Base-by-base conservation (phyloP, 192 early-diverging fungal genomes). In the Backusella liffmaniae region DNA sequence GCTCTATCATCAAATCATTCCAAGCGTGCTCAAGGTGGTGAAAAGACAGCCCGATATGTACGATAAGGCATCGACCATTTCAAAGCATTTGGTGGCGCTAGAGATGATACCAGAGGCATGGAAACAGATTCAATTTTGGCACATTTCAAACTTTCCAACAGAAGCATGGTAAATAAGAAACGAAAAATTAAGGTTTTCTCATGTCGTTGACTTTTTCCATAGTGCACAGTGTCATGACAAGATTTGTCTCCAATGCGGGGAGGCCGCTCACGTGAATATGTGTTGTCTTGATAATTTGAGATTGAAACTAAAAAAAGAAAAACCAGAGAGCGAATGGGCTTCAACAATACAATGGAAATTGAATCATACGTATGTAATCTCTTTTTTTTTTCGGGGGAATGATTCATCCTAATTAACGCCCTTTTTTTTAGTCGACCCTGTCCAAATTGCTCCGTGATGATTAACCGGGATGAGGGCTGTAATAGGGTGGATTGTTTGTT, bases 401-500 rank as follows among this genome's bases (percentile, higher is more conserved):
- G 23, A 59, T 59, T 59, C 21, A 26, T 59, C 56, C 56, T 59
- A 26, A 59, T 59, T 59, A 59, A 70, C 21, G 34, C 23, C 7
- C 34, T 37, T 21, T 34, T 49, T 51, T 23, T 16, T 74, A 84
- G 87, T 23, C 90, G 86, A 37, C 82, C 84, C 21, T 92, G 91
- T 70, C 91, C 91, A 5, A 86, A 88, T 53, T 92, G 91, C 73
- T 89, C 83, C 15, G 85, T 90, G 23, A 53, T 91, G 75, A 92
- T 92, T 53, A 86, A 88, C 49, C 83, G 91, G 37, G 91, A 92
- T 67, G 91, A 92, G 78, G 91, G 91, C 12, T 92, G 91, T 73
- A 90, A 91, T 72, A 90, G 90, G 74, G 87, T 92, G 0, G 91
- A 92, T 46, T 92, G 91, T 49, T 83, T 88, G 70, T 82, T 84